Percentiles rank a stretch among this genome's conserved stretches.
Evolutionary conservation across 768 basidiomycete species (phyloP).

Genomic region (Lactarius psammicola): DNA sequence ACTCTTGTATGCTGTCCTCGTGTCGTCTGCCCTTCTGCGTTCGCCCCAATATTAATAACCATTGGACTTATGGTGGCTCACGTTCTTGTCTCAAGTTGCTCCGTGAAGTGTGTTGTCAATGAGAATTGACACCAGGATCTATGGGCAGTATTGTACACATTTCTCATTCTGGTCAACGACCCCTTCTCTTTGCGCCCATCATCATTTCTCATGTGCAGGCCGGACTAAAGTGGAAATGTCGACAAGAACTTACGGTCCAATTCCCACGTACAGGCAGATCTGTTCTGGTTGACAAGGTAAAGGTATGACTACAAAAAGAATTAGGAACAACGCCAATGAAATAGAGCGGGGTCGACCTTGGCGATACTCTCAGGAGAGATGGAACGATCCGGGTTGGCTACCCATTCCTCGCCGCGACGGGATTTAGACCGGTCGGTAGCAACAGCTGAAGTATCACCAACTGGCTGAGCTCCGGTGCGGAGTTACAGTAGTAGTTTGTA

Average conservation of each 20-base stretch:
- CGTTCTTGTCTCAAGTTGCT: not conserved
- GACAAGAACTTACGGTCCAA: conserved; percentile 57
- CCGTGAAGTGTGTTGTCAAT: no score
- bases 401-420: conserved; percentile 37
- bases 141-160: not conserved
- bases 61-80: not conserved
- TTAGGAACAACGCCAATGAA: not conserved
- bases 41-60: not conserved
- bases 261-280: conserved; percentile 77
- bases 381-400: conserved; percentile 45
- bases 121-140: not conserved
- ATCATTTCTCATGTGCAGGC: conserved; percentile 57
- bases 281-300: conserved; percentile 64
- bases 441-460: conserved; percentile 32
- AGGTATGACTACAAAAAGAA: conserved; percentile 52
- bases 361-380: conserved; percentile 70
- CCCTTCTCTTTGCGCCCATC: conserved; percentile 17
- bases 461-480: not conserved
- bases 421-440: conserved; percentile 11
- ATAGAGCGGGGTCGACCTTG: conserved; percentile 40
- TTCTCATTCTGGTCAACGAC: not conserved
- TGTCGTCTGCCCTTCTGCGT: not conserved
- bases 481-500: not conserved
- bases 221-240: conserved; percentile 39
- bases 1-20: not conserved